Evolutionary conservation across 2,329 filamentous ascomycete genomes (phyloP), one percentile per base, ranked within the genome.

Genomic region (Colletotrichum gigasporum): DNA sequence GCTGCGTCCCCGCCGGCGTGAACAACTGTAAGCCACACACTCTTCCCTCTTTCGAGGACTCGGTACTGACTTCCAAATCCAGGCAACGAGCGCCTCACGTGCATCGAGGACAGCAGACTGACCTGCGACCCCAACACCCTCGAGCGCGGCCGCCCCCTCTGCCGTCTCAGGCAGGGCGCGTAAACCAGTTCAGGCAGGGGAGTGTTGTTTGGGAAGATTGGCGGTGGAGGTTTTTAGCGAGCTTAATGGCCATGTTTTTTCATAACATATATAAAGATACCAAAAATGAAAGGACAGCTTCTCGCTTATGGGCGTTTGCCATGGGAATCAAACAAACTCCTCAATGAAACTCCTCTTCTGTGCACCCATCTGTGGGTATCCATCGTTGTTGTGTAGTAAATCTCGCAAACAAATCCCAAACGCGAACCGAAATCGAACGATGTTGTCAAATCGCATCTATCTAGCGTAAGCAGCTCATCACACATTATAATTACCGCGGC

Each of bases 1-100:
- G 72, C 34, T 78, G 76, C 64, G 74, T 78, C 2, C 75, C 76
- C 28, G 73, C 66, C 11, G 71, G 69, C n/a, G 67, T 72, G n/a
- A 74, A 76, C 68, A 70, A 72, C 63, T 78, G 76, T 78, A 63
- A 67, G 75, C 68, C 5, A 9, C 12, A 9, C 24, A 12, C 22
- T 5, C 18, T 12, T 2, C 18, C 20, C 12, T n/a, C 9, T 7
- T n/a, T 5, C 11, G 20, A n/a, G 4, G 18, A 26, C 6, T 7
- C 16, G 44, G 50, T 65, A 26, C 63, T 5, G 22, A 9, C 18
- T 4, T 18, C 6, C 3, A 20, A 26, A 6, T 37, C 18, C 48
- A 72, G 73, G 73, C 37, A 69, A 70, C 26, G 48, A 45, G 3
- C 18, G 42, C 10, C 63, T 75, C 47, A 74, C 71, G n/a, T 75